Percentiles rank a stretch among this genome's conserved stretches.
Conservation (phyloP, 2,329 filamentous ascomycete species). For the Exophiala lecanii-corni region DNA sequence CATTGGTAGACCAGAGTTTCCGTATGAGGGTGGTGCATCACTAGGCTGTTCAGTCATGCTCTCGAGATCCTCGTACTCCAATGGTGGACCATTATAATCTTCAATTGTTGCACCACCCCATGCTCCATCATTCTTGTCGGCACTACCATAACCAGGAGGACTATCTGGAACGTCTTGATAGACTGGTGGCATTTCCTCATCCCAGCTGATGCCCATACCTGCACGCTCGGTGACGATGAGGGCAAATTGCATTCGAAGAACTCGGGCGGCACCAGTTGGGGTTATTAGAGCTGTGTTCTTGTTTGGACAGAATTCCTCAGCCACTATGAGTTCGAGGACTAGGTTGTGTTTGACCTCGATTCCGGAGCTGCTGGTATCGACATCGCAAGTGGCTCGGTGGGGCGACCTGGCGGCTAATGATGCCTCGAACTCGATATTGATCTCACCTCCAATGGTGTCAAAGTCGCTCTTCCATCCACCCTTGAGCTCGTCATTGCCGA, state of each 20-base stretch:
- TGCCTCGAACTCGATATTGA: slow-evolving; percentile 75
- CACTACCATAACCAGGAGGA: slow-evolving; percentile 64
- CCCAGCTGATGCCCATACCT: slow-evolving; percentile 91
- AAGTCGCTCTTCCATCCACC: slow-evolving; percentile 85
- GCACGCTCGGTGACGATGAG: slow-evolving; percentile 75
- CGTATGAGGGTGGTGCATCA: slow-evolving; percentile 17
- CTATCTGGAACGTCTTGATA: slow-evolving; percentile 90
- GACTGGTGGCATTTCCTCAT: slow-evolving; percentile 88
- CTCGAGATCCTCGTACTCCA: slow-evolving; percentile 46
- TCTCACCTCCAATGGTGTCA: slow-evolving; percentile 61
- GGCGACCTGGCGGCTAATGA: slow-evolving; percentile 50
- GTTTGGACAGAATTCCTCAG: slow-evolving; percentile 73
- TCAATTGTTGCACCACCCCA: slow-evolving; percentile 38
- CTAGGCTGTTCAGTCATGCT: slow-evolving; percentile 35
- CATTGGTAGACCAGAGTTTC: slow-evolving; percentile 14
- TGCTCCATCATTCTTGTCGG: slow-evolving; percentile 34
- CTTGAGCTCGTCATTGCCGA: slow-evolving; percentile 78
- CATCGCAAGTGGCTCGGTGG: slow-evolving; percentile 69
- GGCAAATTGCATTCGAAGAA: slow-evolving; percentile 87
- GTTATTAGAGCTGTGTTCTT: slow-evolving; percentile 70
- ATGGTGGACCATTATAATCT: slow-evolving; percentile 43
- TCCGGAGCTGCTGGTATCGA: slow-evolving; percentile 63
- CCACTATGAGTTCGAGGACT: slow-evolving; percentile 88
- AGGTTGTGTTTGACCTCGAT: slow-evolving; percentile 79
- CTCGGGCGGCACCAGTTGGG: slow-evolving; percentile 83